phyloP scores from a whole-genome alignment of 345 rosid species.

The Excoecaria cochinchinensis region DNA sequence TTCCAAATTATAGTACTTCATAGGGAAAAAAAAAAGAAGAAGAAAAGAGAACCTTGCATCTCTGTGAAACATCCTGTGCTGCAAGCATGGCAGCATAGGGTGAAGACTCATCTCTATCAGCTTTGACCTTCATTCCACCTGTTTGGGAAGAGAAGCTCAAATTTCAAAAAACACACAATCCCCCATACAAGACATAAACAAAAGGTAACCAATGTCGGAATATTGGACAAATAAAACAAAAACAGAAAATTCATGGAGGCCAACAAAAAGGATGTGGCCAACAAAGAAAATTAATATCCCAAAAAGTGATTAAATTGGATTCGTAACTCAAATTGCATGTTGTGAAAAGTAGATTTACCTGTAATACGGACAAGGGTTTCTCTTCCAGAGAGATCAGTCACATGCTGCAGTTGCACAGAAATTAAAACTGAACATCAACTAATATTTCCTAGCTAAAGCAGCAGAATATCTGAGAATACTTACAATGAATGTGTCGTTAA shows the following conservation, averaged over 20 bases:
- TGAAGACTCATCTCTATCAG: constrained; percentile 87
- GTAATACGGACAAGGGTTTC: constrained; percentile 91
- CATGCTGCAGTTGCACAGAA: constrained; percentile 52
- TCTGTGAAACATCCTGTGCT: constrained; percentile 73
- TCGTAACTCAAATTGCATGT: neutral
- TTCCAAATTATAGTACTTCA: neutral
- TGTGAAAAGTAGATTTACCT: constrained; percentile 32
- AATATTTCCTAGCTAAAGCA: neutral
- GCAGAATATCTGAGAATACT: constrained; percentile 20
- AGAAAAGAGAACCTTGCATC: constrained; percentile 57
- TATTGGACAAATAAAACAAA: neutral
- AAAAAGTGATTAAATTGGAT: neutral
- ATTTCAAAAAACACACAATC: neutral
- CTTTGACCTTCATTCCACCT: constrained; percentile 98
- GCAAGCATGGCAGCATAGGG: constrained; percentile 96
- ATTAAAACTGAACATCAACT: neutral
- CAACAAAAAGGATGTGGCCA: neutral
- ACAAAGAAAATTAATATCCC: neutral
- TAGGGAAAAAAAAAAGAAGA: neutral
- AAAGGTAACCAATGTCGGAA: neutral
- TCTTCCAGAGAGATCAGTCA: constrained; percentile 86
- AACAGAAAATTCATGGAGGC: neutral
- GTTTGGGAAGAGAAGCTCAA: neutral
- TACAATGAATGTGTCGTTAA: constrained; percentile 56
- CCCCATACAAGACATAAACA: neutral